A percentile compares a stretch with the other conserved stretches of the same genome.
phyloP scores from a whole-genome alignment of 805 yeast genomes.

The Teunomyces funiuensis region DNA sequence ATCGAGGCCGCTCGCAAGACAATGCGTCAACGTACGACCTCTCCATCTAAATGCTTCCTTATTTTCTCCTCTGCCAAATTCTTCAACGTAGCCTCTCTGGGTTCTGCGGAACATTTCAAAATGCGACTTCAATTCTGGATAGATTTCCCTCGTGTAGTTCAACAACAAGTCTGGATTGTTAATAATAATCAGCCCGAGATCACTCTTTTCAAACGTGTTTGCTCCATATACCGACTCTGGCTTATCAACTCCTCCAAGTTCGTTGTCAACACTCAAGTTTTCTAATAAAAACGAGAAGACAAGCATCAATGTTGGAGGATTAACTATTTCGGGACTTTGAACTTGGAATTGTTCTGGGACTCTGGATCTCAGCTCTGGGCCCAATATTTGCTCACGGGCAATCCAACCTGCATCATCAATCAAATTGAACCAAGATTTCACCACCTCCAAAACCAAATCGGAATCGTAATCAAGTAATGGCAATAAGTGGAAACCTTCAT shows the following conservation, averaged over 20 bases:
- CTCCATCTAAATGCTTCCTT: constrained; percentile 87
- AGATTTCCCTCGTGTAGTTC: constrained; percentile 60
- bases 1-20: constrained; percentile 91
- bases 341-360: constrained; percentile 83
- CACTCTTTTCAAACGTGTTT: constrained; percentile 20
- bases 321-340: constrained; percentile 88
- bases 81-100: constrained; percentile 72
- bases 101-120: constrained; percentile 83
- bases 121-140: constrained; percentile 74
- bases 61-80: constrained; percentile 56
- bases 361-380: constrained; percentile 82
- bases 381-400: constrained; percentile 91
- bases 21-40: constrained; percentile 82
- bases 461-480: constrained; percentile 82
- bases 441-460: constrained; percentile 74
- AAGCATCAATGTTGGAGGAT: constrained; percentile 91
- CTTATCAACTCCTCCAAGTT: constrained; percentile 26
- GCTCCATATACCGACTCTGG: constrained; percentile 19
- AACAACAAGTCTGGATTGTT: constrained; percentile 58
- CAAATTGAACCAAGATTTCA: constrained; percentile 82
- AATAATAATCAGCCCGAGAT: constrained; percentile 53
- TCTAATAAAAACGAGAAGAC: constrained; percentile 60
- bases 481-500: constrained; percentile 91
- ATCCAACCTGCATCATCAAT: constrained; percentile 96
- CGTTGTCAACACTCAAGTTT: constrained; percentile 10